Percentiles rank a stretch among this genome's conserved stretches.
These are phyloP conservation scores for Epichloe glyceriae DNA, from an alignment of 2,329 filamentous ascomycete genomes.

Conservation along the genomic window DNA sequence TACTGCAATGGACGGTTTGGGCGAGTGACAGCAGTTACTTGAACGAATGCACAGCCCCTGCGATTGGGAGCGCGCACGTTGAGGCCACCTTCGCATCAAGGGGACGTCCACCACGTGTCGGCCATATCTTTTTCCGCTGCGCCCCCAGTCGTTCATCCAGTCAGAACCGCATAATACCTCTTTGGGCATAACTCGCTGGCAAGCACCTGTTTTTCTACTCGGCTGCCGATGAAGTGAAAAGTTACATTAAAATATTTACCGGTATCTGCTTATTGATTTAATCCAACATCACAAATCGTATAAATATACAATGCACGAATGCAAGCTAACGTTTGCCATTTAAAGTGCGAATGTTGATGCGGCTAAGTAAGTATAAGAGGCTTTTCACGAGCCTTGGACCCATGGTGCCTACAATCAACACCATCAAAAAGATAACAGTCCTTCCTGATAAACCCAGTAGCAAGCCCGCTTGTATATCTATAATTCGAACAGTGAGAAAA, in stretches of 20 bases:
- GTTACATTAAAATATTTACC: too few species aligned
- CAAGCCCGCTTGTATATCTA: slow-evolving; percentile 23
- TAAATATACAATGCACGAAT: not conserved
- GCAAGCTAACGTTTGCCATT: not conserved
- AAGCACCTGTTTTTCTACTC: too few species aligned
- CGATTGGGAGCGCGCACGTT: slow-evolving; percentile 15
- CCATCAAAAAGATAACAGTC: slow-evolving; percentile 4
- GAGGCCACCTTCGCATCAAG: slow-evolving; percentile 32
- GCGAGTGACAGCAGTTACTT: slow-evolving; percentile 10
- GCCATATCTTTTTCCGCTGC: slow-evolving; percentile 22
- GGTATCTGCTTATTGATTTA: not conserved
- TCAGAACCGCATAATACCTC: not conserved
- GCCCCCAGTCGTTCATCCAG: not conserved
- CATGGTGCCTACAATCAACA: not conserved
- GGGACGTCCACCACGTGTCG: slow-evolving; percentile 11
- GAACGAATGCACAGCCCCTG: slow-evolving; percentile 13
- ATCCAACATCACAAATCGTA: not conserved
- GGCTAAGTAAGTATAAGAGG: slow-evolving; percentile 21
- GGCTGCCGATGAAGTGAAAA: too few species aligned
- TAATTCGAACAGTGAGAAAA: slow-evolving; percentile 17
- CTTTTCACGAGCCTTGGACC: not conserved
- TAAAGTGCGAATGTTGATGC: slow-evolving; percentile 19
- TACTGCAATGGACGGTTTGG: slow-evolving; percentile 7
- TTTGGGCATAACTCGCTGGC: not conserved
- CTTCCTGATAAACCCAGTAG: slow-evolving; percentile 16